phyloP scores from a whole-genome alignment of 768 basidiomycete genomes.

The Chalciporus pseudorubinellus region DNA sequence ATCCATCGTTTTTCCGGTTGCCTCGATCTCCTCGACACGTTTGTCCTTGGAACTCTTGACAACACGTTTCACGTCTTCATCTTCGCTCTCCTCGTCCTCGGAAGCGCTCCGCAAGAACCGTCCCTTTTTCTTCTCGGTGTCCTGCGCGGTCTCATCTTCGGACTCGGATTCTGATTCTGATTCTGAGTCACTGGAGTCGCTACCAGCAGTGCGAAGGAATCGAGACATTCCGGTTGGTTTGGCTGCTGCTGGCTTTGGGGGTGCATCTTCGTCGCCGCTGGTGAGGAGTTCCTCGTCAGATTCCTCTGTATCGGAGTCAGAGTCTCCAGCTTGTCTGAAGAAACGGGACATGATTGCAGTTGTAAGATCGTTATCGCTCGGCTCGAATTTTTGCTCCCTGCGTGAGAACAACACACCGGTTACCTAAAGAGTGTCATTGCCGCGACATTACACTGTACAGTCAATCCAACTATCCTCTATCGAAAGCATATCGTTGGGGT shows the following conservation, averaged over 20 bases:
- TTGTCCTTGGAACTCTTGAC: constrained; percentile 88
- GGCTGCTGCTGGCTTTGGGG: constrained; percentile 33
- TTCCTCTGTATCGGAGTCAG: constrained; percentile 69
- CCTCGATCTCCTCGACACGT: constrained; percentile 92
- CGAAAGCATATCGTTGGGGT: too few species aligned
- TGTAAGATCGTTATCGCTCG: constrained; percentile 25
- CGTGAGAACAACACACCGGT: too few species aligned
- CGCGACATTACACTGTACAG: too few species aligned
- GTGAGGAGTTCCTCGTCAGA: constrained; percentile 76
- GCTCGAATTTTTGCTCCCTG: constrained; percentile 16
- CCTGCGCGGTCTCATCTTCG: constrained; percentile 31
- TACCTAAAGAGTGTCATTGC: too few species aligned
- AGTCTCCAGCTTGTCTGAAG: constrained; percentile 83
- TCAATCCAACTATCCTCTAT: too few species aligned
- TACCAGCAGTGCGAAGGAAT: constrained; percentile 67
- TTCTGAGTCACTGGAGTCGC: constrained; percentile 54
- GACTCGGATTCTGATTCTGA: constrained; percentile 53
- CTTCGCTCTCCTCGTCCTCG: constrained; percentile 51
- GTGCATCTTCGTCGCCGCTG: constrained; percentile 64
- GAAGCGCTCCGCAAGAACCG: constrained; percentile 45
- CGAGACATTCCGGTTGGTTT: constrained; percentile 58
- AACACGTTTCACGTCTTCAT: constrained; percentile 69
- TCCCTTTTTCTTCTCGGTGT: constrained; percentile 38
- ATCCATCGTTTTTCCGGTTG: constrained; percentile 85
- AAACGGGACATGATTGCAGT: constrained; percentile 72